Evolutionary conservation across 2,329 filamentous ascomycete genomes (phyloP).

Genomic region (Metarhizium robertsii): DNA sequence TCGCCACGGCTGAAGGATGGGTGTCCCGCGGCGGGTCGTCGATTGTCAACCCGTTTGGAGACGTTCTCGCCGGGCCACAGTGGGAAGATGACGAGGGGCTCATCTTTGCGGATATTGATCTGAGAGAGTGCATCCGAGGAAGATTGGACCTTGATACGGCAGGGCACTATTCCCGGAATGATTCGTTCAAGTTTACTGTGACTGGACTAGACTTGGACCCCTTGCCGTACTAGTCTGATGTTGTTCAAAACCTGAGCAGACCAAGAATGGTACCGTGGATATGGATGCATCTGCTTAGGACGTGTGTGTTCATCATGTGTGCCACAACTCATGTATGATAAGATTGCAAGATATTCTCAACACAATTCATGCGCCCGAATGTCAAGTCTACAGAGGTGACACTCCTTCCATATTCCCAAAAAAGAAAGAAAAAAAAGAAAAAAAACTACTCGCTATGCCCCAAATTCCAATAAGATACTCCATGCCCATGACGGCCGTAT

Average conservation of each 20-base stretch:
- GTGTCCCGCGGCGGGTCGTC: conserved; percentile 70
- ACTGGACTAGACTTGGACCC: conserved; percentile 48
- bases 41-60: conserved; percentile 70
- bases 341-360: neutral
- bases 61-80: conserved; percentile 70
- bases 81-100: conserved; percentile 71
- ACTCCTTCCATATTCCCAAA: neutral
- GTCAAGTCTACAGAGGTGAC: no score
- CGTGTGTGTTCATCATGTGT: neutral
- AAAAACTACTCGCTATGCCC: no score
- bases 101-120: conserved; percentile 65
- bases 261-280: neutral
- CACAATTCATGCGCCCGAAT: neutral
- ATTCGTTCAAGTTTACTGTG: conserved; percentile 52
- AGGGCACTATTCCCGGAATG: conserved; percentile 73
- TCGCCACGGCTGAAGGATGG: conserved; percentile 28
- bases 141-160: conserved; percentile 75
- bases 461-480: no score
- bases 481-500: no score
- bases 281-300: neutral
- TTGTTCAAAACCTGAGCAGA: neutral
- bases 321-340: conserved; percentile 4
- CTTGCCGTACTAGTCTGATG: conserved; percentile 36
- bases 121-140: conserved; percentile 79
- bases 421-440: neutral